Percentiles rank a stretch among this genome's conserved stretches.
Evolutionary conservation across 768 basidiomycete genomes (phyloP).

Genomic region (Mycena filopes): DNA sequence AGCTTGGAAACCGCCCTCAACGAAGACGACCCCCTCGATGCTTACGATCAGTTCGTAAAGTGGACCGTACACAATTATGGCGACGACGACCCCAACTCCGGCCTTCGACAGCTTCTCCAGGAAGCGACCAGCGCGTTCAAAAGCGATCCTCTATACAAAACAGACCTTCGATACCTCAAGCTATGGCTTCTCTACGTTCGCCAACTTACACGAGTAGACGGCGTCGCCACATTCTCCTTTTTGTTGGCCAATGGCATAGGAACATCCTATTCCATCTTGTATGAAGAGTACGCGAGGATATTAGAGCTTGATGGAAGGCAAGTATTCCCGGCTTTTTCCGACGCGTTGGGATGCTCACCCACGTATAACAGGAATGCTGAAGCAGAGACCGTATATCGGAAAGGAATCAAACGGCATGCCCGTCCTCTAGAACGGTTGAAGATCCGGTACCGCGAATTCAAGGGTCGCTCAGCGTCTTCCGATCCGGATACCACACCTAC

Average conservation of each 20-base stretch:
- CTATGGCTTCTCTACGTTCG: slow-evolving; percentile 91
- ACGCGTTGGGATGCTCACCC: neutral
- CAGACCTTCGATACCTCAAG: slow-evolving; percentile 90
- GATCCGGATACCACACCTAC: slow-evolving; percentile 35
- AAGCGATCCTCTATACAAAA: slow-evolving; percentile 84
- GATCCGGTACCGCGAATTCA: slow-evolving; percentile 83
- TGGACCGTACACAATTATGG: slow-evolving; percentile 89
- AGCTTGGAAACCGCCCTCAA: slow-evolving; percentile 63
- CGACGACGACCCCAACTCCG: slow-evolving; percentile 73
- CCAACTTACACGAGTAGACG: slow-evolving; percentile 76
- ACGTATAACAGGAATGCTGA: slow-evolving; percentile 65
- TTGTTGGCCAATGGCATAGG: slow-evolving; percentile 81
- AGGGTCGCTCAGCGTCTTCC: slow-evolving; percentile 62
- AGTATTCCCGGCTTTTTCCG: slow-evolving; percentile 44
- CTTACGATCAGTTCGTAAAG: slow-evolving; percentile 87
- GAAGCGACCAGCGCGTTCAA: slow-evolving; percentile 86
- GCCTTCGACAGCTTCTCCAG: slow-evolving; percentile 84
- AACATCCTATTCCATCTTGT: slow-evolving; percentile 79
- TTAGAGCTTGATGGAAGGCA: slow-evolving; percentile 85
- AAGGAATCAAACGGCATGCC: slow-evolving; percentile 84
- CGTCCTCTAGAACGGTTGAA: slow-evolving; percentile 88
- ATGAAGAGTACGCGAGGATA: slow-evolving; percentile 89
- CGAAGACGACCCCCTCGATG: slow-evolving; percentile 88
- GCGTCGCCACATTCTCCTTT: slow-evolving; percentile 78
- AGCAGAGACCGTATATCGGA: slow-evolving; percentile 83